phyloP scores from a whole-genome alignment of 2,329 filamentous ascomycete genomes.

The Fusarium sp. region DNA sequence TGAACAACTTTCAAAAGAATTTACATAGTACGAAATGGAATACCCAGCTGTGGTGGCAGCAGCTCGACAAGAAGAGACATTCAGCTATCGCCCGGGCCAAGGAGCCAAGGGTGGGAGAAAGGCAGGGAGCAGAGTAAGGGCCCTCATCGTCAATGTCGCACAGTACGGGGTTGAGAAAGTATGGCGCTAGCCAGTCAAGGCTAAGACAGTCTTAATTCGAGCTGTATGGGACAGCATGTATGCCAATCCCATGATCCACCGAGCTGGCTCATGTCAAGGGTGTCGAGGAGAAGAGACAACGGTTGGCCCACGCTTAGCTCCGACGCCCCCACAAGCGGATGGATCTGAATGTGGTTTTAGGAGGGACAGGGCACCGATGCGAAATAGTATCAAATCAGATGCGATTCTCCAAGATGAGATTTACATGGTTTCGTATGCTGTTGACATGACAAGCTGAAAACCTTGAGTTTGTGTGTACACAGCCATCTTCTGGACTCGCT shows the following conservation, averaged over 20 bases:
- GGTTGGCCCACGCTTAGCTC: constrained; percentile 42
- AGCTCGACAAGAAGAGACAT: constrained; percentile 41
- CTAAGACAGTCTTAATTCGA: constrained; percentile 40
- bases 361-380: constrained; percentile 14
- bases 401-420: constrained; percentile 10
- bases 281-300: constrained; percentile 25
- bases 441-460: constrained; percentile 7
- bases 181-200: constrained; percentile 40
- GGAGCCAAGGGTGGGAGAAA: constrained; percentile 31
- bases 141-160: constrained; percentile 38
- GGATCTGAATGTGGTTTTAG: constrained; percentile 30
- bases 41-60: constrained; percentile 34
- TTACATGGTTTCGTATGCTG: constrained; percentile 10
- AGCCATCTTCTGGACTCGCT: not conserved
- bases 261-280: constrained; percentile 34
- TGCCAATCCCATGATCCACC: constrained; percentile 43
- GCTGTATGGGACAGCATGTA: constrained; percentile 21
- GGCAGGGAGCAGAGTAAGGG: constrained; percentile 25
- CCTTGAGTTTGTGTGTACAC: not conserved
- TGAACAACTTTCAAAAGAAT: constrained; percentile 16
- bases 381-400: constrained; percentile 27
- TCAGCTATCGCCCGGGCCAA: constrained; percentile 35
- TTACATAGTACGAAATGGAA: constrained; percentile 23
- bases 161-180: constrained; percentile 36
- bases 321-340: constrained; percentile 34